Percentiles rank a stretch among this genome's conserved stretches.
Conservation (phyloP, 768 basidiomycete genomes). For the Auricularia cornea region DNA sequence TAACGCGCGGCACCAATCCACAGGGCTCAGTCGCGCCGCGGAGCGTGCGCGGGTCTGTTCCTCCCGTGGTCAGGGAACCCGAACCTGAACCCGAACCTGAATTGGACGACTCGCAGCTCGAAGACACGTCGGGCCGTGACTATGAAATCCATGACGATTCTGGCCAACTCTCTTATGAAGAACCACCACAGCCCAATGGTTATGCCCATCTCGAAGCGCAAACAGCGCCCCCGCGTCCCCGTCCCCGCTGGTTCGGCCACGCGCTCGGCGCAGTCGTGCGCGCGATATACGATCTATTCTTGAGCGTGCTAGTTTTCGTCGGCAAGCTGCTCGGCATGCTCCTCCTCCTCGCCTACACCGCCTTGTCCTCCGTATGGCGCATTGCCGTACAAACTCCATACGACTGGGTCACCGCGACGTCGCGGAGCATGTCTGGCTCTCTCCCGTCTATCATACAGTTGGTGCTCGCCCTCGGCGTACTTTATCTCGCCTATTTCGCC, state of each 20-base stretch:
- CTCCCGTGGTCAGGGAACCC: not conserved
- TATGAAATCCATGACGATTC: not conserved
- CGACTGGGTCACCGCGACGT: not conserved
- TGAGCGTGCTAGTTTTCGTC: not conserved
- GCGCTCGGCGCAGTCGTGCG: not conserved
- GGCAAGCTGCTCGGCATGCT: not conserved
- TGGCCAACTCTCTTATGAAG: not conserved
- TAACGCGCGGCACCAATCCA: not conserved
- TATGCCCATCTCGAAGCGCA: not conserved
- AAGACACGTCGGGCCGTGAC: not conserved
- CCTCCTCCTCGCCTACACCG: not conserved
- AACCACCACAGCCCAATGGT: not conserved
- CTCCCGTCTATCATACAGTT: conserved; percentile 13
- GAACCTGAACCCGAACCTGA: not conserved
- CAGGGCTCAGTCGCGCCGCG: conserved; percentile 1
- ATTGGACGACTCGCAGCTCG: not conserved
- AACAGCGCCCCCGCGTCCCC: not conserved
- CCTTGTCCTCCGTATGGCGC: conserved; percentile 4
- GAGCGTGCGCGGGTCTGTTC: conserved; percentile 2
- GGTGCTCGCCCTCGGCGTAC: conserved; percentile 11
- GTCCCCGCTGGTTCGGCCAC: not conserved
- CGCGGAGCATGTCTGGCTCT: conserved; percentile 18
- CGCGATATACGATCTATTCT: not conserved
- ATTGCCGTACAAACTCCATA: conserved; percentile 5
- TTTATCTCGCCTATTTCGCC: not conserved